Conservation (phyloP, 805 yeast genomes). For the Candida broadrunensis region DNA sequence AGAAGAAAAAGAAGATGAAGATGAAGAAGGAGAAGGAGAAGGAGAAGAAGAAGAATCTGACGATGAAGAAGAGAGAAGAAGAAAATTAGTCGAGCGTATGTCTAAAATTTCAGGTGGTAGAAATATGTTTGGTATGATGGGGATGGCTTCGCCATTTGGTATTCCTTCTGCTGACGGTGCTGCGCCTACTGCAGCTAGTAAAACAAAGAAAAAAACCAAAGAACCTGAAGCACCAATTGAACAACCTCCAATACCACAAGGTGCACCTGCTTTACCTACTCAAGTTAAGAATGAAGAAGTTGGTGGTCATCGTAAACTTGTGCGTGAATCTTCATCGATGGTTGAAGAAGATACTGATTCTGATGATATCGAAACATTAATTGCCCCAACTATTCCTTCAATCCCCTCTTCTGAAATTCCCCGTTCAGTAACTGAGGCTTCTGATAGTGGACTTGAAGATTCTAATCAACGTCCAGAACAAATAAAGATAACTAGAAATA, state of each 20-base stretch:
- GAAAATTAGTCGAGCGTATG: constrained; percentile 86
- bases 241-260: constrained; percentile 9
- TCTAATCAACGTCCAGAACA: constrained; percentile 1
- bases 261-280: constrained; percentile 43
- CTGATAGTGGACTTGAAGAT: constrained; percentile 8
- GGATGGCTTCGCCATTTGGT: constrained; percentile 44
- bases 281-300: not conserved
- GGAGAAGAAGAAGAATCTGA: constrained; percentile 62
- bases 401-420: not conserved
- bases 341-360: constrained; percentile 21
- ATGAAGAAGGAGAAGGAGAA: constrained; percentile 48
- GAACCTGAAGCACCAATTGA: constrained; percentile 10
- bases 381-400: not conserved
- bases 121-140: constrained; percentile 76
- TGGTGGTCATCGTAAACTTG: constrained; percentile 29
- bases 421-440: constrained; percentile 1
- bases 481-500: constrained; percentile 4
- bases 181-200: not conserved
- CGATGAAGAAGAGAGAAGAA: constrained; percentile 71
- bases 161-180: constrained; percentile 9
- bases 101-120: constrained; percentile 91
- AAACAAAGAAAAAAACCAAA: constrained; percentile 10
- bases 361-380: constrained; percentile 3
- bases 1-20: constrained; percentile 19
- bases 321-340: constrained; percentile 16